A percentile compares a stretch with the other conserved stretches of the same genome.
phyloP scores from a whole-genome alignment of 208 protist genomes.

The Wallacemonas rigidus region DNA sequence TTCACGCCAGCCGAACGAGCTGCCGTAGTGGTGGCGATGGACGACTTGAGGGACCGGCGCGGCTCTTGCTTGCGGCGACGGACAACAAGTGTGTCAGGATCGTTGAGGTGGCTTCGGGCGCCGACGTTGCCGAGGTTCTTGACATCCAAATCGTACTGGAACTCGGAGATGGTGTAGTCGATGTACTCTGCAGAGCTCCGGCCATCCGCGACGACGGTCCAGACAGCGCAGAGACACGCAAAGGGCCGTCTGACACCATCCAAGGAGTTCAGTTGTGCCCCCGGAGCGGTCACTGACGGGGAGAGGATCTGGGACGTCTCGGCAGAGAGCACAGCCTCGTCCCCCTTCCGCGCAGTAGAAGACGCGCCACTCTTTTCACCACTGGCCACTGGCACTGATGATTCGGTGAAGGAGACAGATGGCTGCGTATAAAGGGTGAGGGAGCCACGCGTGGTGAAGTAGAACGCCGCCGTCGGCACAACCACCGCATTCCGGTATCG shows the following conservation, averaged over 20 bases:
- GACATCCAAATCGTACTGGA: slow-evolving; percentile 54
- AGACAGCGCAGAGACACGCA: slow-evolving; percentile 28
- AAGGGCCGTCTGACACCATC: not conserved
- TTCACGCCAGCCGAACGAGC: not conserved
- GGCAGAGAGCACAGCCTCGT: not conserved
- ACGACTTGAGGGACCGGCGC: not conserved
- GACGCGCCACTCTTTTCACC: not conserved
- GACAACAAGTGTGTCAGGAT: slow-evolving; percentile 7
- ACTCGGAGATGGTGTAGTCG: slow-evolving; percentile 65
- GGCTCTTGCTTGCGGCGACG: slow-evolving; percentile 15
- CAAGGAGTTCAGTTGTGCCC: not conserved
- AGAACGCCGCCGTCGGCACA: slow-evolving; percentile 29
- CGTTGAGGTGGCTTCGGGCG: slow-evolving; percentile 22
- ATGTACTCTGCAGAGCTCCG: slow-evolving; percentile 68
- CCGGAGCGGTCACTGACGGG: not conserved
- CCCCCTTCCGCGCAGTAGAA: not conserved
- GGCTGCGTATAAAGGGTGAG: slow-evolving; percentile 29
- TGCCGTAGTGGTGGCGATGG: not conserved
- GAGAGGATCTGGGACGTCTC: not conserved
- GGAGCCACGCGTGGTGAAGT: slow-evolving; percentile 49
- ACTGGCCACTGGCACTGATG: not conserved
- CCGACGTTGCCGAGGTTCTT: slow-evolving; percentile 40
- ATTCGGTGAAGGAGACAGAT: not conserved
- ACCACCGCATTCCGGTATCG: slow-evolving; percentile 35
- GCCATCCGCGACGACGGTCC: slow-evolving; percentile 64